These are phyloP conservation scores for Ceriops zippeliana DNA, from an alignment of 345 rosid species.

Conservation along the genomic window DNA sequence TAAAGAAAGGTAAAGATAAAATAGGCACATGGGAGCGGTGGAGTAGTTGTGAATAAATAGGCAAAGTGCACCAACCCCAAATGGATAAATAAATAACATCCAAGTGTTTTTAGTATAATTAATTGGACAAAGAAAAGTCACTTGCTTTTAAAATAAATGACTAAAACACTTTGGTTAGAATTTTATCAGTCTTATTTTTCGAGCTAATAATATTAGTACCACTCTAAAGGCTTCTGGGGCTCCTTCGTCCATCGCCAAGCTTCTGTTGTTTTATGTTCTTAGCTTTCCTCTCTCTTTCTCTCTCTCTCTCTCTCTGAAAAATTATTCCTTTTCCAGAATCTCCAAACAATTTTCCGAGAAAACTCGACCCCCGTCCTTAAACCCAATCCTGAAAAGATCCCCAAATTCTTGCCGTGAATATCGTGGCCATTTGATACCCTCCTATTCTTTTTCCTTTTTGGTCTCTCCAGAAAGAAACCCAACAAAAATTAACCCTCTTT, in stretches of 20 bases:
- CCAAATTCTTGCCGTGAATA: constrained; percentile 28
- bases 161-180: no score
- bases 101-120: not conserved
- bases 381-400: constrained; percentile 21
- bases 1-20: not conserved
- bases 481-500: not conserved
- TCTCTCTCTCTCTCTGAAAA: not conserved
- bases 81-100: not conserved
- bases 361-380: constrained; percentile 24
- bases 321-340: constrained; percentile 21
- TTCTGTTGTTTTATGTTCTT: constrained; percentile 5
- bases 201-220: not conserved
- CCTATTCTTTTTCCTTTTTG: constrained; percentile 1
- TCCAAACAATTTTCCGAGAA: constrained; percentile 23
- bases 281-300: constrained; percentile 3
- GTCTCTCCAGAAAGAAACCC: not conserved
- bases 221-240: not conserved
- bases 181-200: no score
- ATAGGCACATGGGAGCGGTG: not conserved
- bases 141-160: no score
- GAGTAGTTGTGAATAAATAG: no score
- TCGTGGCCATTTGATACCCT: constrained; percentile 18
- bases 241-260: constrained; percentile 12
- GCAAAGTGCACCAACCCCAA: no score
- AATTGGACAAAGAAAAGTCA: no score